Evolutionary conservation across 2,329 filamentous ascomycete genomes (phyloP).

Genomic region (Neofusicoccum kwambonambiense): DNA sequence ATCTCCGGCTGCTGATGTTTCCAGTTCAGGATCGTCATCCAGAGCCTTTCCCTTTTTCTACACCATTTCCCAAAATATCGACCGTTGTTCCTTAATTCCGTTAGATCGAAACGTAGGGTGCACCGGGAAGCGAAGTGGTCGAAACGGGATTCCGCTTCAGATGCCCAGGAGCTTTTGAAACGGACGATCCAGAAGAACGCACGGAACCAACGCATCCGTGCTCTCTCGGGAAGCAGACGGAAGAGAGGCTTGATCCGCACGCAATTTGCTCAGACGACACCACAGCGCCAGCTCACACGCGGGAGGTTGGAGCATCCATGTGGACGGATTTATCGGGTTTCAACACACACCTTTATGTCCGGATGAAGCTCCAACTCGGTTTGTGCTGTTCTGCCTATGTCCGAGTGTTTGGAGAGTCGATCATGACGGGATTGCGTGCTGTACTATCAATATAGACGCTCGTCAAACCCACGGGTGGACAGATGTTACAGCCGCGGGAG

Average conservation of each 20-base stretch:
- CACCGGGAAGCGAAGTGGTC: conserved; percentile 2
- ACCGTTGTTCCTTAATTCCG: background rate
- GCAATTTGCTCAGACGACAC: background rate
- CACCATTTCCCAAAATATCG: background rate
- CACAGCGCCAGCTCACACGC: background rate
- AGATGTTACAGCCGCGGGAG: too few species aligned
- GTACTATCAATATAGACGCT: too few species aligned
- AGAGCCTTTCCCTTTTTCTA: background rate
- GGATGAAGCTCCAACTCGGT: background rate
- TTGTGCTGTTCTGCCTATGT: too few species aligned
- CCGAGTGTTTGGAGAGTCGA: too few species aligned
- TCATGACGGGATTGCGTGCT: too few species aligned
- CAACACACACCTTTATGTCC: background rate
- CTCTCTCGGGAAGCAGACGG: background rate
- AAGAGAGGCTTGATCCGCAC: background rate
- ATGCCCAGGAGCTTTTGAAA: background rate
- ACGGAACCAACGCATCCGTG: background rate
- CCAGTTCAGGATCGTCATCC: background rate
- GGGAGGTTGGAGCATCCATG: background rate
- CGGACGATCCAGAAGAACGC: background rate
- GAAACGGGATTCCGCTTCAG: background rate
- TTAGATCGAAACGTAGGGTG: conserved; percentile 10
- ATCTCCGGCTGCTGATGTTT: background rate
- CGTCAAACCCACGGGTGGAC: too few species aligned
- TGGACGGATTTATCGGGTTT: background rate